phyloP scores from a whole-genome alignment of 805 yeast species.

The Kuraishia borneana region DNA sequence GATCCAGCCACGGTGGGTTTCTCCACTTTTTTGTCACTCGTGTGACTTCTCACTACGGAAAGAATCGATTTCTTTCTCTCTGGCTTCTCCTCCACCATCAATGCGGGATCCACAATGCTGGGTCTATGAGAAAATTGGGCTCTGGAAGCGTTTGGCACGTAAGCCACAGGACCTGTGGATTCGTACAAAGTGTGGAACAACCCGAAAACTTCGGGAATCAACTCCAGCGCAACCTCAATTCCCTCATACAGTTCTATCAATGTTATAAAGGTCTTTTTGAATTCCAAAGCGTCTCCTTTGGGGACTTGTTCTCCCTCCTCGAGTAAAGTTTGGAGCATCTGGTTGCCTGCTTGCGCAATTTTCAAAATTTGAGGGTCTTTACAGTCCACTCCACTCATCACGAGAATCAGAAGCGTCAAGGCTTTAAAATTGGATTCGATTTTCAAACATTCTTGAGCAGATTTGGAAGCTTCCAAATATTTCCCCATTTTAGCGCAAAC shows the following conservation, averaged over 20 bases:
- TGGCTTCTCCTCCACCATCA: not conserved
- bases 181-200: slow-evolving; percentile 39
- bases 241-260: slow-evolving; percentile 56
- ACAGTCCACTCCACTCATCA: slow-evolving; percentile 53
- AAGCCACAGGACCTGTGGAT: slow-evolving; percentile 14
- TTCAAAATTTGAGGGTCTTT: slow-evolving; percentile 17
- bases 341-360: slow-evolving; percentile 21
- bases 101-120: slow-evolving; percentile 24
- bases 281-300: no score
- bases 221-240: slow-evolving; percentile 44
- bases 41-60: slow-evolving; percentile 3
- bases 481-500: not conserved
- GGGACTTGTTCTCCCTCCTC: slow-evolving; percentile 37
- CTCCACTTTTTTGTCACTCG: slow-evolving; percentile 6
- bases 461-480: not conserved
- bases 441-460: not conserved
- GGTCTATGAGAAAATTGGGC: slow-evolving; percentile 28
- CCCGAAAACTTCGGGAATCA: slow-evolving; percentile 55
- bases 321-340: slow-evolving; percentile 28
- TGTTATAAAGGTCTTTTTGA: slow-evolving; percentile 67
- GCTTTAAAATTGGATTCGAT: slow-evolving; percentile 25
- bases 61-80: not conserved
- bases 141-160: slow-evolving; percentile 15
- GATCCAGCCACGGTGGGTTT: not conserved
- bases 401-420: slow-evolving; percentile 57